Conservation (phyloP, 1,139 yeast species). For the Taiozyma onychis region DNA sequence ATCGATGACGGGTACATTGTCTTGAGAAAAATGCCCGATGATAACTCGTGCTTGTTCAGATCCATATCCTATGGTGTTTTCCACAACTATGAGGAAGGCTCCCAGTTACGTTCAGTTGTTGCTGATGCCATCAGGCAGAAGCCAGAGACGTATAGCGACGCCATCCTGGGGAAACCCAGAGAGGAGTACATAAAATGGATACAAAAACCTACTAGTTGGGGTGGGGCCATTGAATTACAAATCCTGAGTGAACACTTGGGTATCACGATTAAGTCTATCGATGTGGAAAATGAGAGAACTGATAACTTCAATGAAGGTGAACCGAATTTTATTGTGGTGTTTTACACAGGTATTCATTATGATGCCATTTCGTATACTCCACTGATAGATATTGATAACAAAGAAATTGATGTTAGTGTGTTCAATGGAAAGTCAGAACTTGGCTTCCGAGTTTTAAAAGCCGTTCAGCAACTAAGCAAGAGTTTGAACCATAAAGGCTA, state of each 20-base stretch:
- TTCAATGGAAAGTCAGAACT: constrained; percentile 30
- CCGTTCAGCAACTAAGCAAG: constrained; percentile 37
- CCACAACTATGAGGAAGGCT: constrained; percentile 34
- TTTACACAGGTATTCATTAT: constrained; percentile 74
- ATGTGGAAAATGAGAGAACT: constrained; percentile 57
- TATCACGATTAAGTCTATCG: constrained; percentile 56
- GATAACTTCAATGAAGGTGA: constrained; percentile 49
- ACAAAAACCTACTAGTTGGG: constrained; percentile 60
- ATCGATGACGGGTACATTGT: constrained; percentile 16
- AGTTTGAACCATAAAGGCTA: constrained; percentile 49
- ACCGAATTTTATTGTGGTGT: constrained; percentile 43
- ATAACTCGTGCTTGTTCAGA: constrained; percentile 75
- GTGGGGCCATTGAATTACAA: constrained; percentile 78
- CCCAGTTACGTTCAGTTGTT: constrained; percentile 42
- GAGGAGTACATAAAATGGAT: constrained; percentile 61
- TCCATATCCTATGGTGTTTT: constrained; percentile 55
- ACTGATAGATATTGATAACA: constrained; percentile 22
- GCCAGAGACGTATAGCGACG: constrained; percentile 46
- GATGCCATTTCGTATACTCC: constrained; percentile 50
- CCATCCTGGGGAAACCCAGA: constrained; percentile 50
- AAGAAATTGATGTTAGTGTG: constrained; percentile 34
- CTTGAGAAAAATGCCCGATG: constrained; percentile 66
- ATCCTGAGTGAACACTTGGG: constrained; percentile 52
- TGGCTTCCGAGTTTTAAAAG: constrained; percentile 30
- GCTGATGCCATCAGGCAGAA: constrained; percentile 40